Conservation (phyloP, 2,329 filamentous ascomycete species). For the Graphilbum sp. region DNA sequence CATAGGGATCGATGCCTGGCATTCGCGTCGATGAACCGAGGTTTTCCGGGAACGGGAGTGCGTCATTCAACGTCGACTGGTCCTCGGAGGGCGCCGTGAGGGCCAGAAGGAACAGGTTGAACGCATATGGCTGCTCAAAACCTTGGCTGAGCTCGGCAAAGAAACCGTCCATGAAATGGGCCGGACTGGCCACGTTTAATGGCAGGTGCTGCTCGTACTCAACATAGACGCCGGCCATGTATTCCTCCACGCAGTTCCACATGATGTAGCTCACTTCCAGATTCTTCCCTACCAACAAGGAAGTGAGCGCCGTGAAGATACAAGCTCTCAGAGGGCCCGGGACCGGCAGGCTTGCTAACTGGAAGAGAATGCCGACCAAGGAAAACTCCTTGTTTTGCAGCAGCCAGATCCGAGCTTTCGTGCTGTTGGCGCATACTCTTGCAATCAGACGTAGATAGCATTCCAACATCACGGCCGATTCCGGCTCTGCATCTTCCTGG, state of each 20-base stretch:
- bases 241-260: conserved; percentile 69
- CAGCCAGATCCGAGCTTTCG: conserved; percentile 56
- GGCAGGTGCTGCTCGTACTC: conserved; percentile 16
- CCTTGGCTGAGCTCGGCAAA: conserved; percentile 59
- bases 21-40: conserved; percentile 60
- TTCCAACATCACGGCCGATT: conserved; percentile 92
- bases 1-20: conserved; percentile 78
- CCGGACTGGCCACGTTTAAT: conserved; percentile 15
- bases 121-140: conserved; percentile 74
- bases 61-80: conserved; percentile 50
- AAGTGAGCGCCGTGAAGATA: conserved; percentile 62
- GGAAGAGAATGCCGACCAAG: conserved; percentile 58
- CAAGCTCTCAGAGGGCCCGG: conserved; percentile 66
- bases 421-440: conserved; percentile 63
- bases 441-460: conserved; percentile 81
- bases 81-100: conserved; percentile 51
- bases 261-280: conserved; percentile 50
- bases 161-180: conserved; percentile 40
- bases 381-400: conserved; percentile 43
- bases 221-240: conserved; percentile 47
- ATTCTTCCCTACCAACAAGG: conserved; percentile 61
- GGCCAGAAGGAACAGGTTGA: conserved; percentile 60
- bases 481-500: conserved; percentile 67
- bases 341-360: conserved; percentile 62
- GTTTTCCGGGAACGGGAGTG: conserved; percentile 71